Evolutionary conservation across 768 basidiomycete species (phyloP).

Genomic region (Boletus rubroflammeus): DNA sequence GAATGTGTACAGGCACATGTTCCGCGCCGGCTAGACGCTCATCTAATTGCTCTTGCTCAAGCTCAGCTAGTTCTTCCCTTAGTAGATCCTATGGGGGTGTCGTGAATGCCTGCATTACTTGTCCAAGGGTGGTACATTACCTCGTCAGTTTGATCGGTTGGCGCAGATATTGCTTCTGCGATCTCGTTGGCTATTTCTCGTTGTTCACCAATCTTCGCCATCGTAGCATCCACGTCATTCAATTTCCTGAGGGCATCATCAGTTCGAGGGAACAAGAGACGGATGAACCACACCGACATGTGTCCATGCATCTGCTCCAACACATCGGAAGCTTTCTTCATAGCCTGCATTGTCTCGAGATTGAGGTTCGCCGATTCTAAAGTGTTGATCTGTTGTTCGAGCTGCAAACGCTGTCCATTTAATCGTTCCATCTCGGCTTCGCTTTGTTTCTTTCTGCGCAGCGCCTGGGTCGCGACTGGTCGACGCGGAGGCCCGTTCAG

Average conservation of each 20-base stretch:
- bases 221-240: conserved; percentile 85
- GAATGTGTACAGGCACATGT: conserved; percentile 82
- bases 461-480: conserved; percentile 81
- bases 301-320: conserved; percentile 86
- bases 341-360: conserved; percentile 93
- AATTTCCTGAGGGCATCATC: conserved; percentile 54
- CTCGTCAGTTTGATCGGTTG: conserved; percentile 67
- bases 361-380: conserved; percentile 97
- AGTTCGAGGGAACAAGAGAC: neutral
- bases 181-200: conserved; percentile 92
- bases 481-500: conserved; percentile 11
- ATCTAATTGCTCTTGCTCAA: conserved; percentile 88
- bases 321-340: conserved; percentile 93
- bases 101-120: neutral
- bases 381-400: conserved; percentile 96
- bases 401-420: conserved; percentile 79
- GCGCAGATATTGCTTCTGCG: conserved; percentile 80
- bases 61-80: conserved; percentile 71
- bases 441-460: conserved; percentile 89
- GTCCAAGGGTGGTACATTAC: conserved; percentile 39
- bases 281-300: conserved; percentile 56
- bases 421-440: conserved; percentile 86
- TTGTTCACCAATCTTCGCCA: conserved; percentile 86
- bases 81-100: conserved; percentile 70
- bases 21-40: conserved; percentile 83